Base-by-base conservation (phyloP, 805 yeast species). In the Ogataea corticis region DNA sequence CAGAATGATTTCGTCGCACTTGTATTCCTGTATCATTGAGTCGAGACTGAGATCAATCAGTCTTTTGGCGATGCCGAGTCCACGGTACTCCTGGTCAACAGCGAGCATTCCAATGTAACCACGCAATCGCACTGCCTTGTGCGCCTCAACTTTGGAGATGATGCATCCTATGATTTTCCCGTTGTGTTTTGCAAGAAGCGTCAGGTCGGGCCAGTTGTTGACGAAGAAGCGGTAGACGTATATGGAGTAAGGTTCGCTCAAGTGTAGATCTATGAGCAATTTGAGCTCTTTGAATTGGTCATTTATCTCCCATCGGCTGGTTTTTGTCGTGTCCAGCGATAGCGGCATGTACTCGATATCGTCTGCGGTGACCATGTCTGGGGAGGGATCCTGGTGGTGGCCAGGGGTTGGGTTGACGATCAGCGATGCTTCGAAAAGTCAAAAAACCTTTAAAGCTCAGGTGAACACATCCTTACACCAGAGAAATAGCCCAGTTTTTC, bases 71-170 rank as follows among this genome's bases (percentile, higher is more conserved):
- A 91, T 85, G 1, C 97, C 96, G 35, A 69, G 70, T 2, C 95
- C 91, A 44, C 99, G 71, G 61, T 75, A 82, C 13, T 67, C 61
- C 31, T 81, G 80, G 41, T 83, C 82, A 11, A 92, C 96, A 0
- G 95, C 96, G 44, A 94, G 69, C 99, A 94, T 94, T 2, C 97
- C 99, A 23, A 94, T 91, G 59, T 94, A 94, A 0, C 99, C 99
- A 49, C 99, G 74, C 54, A 73, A 61, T 48, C 96, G 72, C 10
- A 79, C 83, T 17, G 76, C 73, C 48, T 92, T 74, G 65, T 92
- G 97, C 1, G 77, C 71, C 51, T 87, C 96, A 11, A 82, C 79
- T 57, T 90, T 88, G 42, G 95, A 83, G 6, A 94, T 87, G 7
- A 92, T 82, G 31, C 85, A 87, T 3, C 97, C 99, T n/a, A 91